Conservation (phyloP, 2,329 filamentous ascomycete species). For the Cladosporium sphaerospermum region DNA sequence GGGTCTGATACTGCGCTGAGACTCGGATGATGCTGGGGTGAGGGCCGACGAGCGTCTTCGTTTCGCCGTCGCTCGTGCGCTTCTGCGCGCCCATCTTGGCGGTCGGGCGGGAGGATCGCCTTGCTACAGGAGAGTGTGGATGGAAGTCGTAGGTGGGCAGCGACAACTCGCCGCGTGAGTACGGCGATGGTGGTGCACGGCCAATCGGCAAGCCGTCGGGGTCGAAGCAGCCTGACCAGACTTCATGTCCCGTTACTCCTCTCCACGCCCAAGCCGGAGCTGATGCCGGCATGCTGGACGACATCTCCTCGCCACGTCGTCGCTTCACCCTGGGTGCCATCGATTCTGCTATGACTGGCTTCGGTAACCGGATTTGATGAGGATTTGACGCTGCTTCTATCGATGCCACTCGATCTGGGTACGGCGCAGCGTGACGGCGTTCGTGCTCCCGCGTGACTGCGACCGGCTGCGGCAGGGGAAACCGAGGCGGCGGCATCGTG, state of each 20-base stretch:
- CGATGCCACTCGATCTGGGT: not conserved
- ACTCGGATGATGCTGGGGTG: slow-evolving; percentile 60
- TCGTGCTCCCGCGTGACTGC: not conserved
- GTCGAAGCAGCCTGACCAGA: not conserved
- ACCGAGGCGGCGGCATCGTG: no score
- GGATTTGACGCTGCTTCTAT: not conserved
- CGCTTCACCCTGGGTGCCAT: no score
- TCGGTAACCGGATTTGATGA: no score
- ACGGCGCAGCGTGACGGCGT: not conserved
- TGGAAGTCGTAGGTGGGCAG: no score
- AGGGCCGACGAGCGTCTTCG: slow-evolving; percentile 38
- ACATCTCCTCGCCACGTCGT: no score
- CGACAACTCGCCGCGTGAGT: not conserved
- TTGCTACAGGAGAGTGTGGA: no score
- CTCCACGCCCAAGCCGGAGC: not conserved
- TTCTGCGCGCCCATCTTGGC: slow-evolving; percentile 27
- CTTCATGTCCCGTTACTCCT: not conserved
- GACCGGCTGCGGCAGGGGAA: not conserved
- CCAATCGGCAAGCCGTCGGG: not conserved
- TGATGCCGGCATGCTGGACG: no score
- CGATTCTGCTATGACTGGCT: no score
- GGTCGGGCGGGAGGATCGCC: not conserved
- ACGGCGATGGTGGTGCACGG: not conserved
- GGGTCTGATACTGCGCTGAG: slow-evolving; percentile 71
- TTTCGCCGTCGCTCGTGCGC: slow-evolving; percentile 28